phyloP scores from a whole-genome alignment of 1,284 basidiomycete species.

The Rhizoctonia solani region DNA sequence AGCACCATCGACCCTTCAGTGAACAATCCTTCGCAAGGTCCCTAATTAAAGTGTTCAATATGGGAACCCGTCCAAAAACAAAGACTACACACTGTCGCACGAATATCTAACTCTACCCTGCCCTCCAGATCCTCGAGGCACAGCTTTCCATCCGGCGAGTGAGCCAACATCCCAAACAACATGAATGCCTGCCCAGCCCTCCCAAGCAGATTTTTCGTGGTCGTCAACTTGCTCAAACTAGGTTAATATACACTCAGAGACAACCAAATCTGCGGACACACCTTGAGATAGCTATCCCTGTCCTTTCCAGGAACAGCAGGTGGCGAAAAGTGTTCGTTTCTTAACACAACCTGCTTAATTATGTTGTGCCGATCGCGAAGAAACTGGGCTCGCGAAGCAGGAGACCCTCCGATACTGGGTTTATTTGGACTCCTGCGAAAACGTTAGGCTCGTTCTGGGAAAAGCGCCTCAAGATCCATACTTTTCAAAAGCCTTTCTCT shows the following conservation, averaged over 20 bases:
- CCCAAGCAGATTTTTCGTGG: slow-evolving; percentile 95
- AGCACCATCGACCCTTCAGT: slow-evolving; percentile 96
- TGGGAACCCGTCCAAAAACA: not conserved
- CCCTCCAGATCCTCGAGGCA: slow-evolving; percentile 96
- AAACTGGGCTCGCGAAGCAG: slow-evolving; percentile 75
- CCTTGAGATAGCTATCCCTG: slow-evolving; percentile 82
- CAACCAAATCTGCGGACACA: slow-evolving; percentile 46
- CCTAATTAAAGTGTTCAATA: slow-evolving; percentile 52
- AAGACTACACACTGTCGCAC: slow-evolving; percentile 68
- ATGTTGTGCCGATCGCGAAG: slow-evolving; percentile 83
- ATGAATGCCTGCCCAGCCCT: slow-evolving; percentile 89
- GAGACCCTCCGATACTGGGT: slow-evolving; percentile 73
- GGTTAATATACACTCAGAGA: slow-evolving; percentile 34
- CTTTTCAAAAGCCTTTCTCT: slow-evolving; percentile 85
- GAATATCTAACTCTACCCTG: slow-evolving; percentile 85
- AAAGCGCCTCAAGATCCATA: slow-evolving; percentile 47
- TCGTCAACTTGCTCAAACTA: slow-evolving; percentile 69
- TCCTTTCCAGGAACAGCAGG: slow-evolving; percentile 88
- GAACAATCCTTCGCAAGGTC: slow-evolving; percentile 94
- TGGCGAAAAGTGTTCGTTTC: slow-evolving; percentile 96
- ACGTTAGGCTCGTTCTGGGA: slow-evolving; percentile 36
- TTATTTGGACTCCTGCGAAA: slow-evolving; percentile 52
- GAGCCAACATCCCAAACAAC: slow-evolving; percentile 89
- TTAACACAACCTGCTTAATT: slow-evolving; percentile 85
- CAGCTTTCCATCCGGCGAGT: slow-evolving; percentile 86